phyloP scores from a whole-genome alignment of 176 grass and related monocot species.

The Eleusine coracana region DNA sequence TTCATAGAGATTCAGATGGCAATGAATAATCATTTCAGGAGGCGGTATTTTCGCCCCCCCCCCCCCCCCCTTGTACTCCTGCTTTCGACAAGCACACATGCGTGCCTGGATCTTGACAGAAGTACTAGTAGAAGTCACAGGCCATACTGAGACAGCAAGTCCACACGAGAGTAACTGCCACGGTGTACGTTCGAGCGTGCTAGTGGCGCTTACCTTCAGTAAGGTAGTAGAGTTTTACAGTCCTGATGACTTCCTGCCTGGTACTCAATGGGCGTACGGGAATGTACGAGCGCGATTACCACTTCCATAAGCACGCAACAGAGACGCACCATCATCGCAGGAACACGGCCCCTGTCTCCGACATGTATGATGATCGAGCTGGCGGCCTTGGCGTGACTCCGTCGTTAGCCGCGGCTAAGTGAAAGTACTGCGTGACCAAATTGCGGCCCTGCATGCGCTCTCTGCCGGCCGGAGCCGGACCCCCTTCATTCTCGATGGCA shows the following conservation, averaged over 20 bases:
- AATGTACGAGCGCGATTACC: neutral
- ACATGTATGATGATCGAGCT: conserved; percentile 14
- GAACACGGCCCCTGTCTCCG: neutral
- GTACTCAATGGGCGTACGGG: too few relatives aligned
- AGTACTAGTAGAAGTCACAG: neutral
- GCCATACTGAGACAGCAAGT: neutral
- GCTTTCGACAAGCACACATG: conserved; percentile 28
- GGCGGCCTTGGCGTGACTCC: conserved; percentile 11
- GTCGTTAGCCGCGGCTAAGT: neutral
- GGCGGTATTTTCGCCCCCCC: neutral
- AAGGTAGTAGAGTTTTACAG: neutral
- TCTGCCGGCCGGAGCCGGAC: neutral
- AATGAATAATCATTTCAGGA: conserved; percentile 13
- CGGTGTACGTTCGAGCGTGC: neutral
- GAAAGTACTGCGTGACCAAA: neutral
- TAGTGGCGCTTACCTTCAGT: neutral
- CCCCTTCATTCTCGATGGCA: neutral
- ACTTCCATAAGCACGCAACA: neutral
- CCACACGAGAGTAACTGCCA: conserved; percentile 8
- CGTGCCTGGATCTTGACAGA: conserved; percentile 19
- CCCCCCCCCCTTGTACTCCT: neutral
- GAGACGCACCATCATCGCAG: conserved; percentile 20
- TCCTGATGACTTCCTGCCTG: neutral
- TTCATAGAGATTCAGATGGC: neutral
- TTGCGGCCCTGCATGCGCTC: neutral